Evolutionary conservation across 495 filamentous ascomycete species (phyloP).

Genomic region (Lasiosphaeria miniovina): DNA sequence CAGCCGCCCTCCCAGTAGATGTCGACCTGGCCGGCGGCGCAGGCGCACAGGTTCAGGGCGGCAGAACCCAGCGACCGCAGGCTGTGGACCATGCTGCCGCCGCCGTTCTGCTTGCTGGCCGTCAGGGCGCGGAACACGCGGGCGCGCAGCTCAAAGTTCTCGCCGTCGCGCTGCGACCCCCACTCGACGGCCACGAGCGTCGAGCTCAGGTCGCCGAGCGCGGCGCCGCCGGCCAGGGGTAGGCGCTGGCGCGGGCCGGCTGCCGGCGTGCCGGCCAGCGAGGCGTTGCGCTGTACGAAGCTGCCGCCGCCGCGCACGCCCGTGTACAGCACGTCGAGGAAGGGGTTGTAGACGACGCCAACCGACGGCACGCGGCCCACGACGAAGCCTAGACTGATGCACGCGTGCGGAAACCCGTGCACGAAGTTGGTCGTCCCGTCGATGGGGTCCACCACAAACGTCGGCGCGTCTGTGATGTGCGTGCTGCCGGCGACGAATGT

Average conservation of each 20-base stretch:
- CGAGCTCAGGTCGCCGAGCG: constrained; percentile 56
- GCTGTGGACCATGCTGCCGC: constrained; percentile 82
- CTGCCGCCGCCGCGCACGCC: constrained; percentile 68
- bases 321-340: constrained; percentile 63
- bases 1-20: constrained; percentile 92
- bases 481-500: constrained; percentile 67
- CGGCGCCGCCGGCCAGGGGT: constrained; percentile 54
- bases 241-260: constrained; percentile 31
- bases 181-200: constrained; percentile 74
- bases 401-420: constrained; percentile 74
- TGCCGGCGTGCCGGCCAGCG: constrained; percentile 20
- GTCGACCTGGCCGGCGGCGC: constrained; percentile 76
- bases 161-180: constrained; percentile 69
- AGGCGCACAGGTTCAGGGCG: constrained; percentile 78
- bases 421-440: constrained; percentile 91
- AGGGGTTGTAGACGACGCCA: constrained; percentile 85
- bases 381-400: constrained; percentile 77
- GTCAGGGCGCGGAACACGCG: constrained; percentile 67
- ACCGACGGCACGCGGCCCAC: constrained; percentile 61
- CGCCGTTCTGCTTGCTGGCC: constrained; percentile 53
- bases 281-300: constrained; percentile 49
- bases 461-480: constrained; percentile 64
- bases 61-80: constrained; percentile 74
- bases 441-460: constrained; percentile 87
- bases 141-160: constrained; percentile 72